phyloP scores from a whole-genome alignment of 2,329 filamentous ascomycete species.

The Dichotomopilus funicola region DNA sequence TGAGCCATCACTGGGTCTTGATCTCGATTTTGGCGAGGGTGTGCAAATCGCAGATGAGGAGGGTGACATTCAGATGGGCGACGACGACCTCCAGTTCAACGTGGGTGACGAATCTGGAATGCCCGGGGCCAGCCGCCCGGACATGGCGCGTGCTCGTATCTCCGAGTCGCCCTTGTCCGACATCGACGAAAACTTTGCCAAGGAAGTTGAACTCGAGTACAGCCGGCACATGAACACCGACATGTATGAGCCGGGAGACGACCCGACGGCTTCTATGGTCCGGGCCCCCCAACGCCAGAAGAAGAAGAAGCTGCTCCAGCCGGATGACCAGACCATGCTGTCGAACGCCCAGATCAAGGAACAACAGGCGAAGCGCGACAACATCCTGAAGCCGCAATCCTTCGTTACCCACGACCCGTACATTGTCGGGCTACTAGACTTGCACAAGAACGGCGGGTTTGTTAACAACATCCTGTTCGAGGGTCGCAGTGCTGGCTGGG shows the following conservation, averaged over 20 bases:
- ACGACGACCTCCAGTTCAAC: conserved; percentile 59
- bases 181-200: conserved; percentile 57
- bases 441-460: conserved; percentile 87
- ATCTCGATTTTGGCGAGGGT: conserved; percentile 45
- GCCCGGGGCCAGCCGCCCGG: conserved; percentile 38
- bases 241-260: conserved; percentile 56
- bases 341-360: conserved; percentile 72
- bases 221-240: conserved; percentile 46
- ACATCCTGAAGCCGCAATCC: conserved; percentile 73
- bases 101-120: conserved; percentile 51
- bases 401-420: conserved; percentile 85
- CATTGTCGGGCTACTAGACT: conserved; percentile 78
- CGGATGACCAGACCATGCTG: conserved; percentile 76
- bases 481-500: conserved; percentile 72
- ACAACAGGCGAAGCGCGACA: conserved; percentile 77
- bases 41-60: conserved; percentile 58
- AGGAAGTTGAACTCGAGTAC: conserved; percentile 54
- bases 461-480: conserved; percentile 81
- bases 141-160: conserved; percentile 52
- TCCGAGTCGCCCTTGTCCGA: conserved; percentile 66
- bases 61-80: conserved; percentile 55
- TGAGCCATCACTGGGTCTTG: conserved; percentile 44
- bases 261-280: conserved; percentile 46
- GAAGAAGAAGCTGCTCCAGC: conserved; percentile 72
- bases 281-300: conserved; percentile 63